Evolutionary conservation across 2,329 filamentous ascomycete genomes (phyloP), one percentile per base, ranked within the genome.

Genomic region (Botryotinia globosa): DNA sequence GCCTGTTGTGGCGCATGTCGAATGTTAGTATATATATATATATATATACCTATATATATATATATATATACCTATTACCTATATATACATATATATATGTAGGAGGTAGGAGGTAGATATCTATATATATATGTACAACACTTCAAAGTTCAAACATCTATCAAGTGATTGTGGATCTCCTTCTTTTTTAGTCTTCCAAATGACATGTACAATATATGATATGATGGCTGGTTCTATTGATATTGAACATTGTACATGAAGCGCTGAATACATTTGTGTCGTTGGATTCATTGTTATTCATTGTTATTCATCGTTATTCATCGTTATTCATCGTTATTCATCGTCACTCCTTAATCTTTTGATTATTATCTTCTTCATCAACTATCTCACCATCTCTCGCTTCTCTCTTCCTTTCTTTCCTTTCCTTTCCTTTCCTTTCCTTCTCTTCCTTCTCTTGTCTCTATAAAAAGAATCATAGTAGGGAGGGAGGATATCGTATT

Each of bases 41-140:
- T 45, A 45, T 9, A 45, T 22, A 32, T 32, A 32, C 32, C 32
- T 32, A 32, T 32, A 5, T n/a, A 54, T 71, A 58, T 64, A 64
- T 71, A 44, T 71, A 70, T n/a, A n/a, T n/a, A n/a, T n/a, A n/a
- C n/a, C n/a, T n/a, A n/a, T n/a, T n/a, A n/a, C n/a, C n/a, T n/a
- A n/a, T 10, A 48, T 48, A 48, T 10, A 48, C 25, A 3, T 25
- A 48, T 10, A 45, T 45, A 45, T 9, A 45, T 22, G n/a, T 45
- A 45, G 44, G 44, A 45, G 14, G 44, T 45, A 45, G 20, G 20
- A 45, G 44, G 44, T 20, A 48, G 45, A 32, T 32, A 32, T 4
- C 32, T 32, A 32, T 32, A 5, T n/a, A 54, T 71, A 58, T 64
- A 64, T 71, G 58, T 71, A 70, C 51, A 56, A 56, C 51, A 56